Percentiles rank a stretch among this genome's conserved stretches.
Conservation (phyloP, 495 filamentous ascomycete species). For the Aspergillus steynii region DNA sequence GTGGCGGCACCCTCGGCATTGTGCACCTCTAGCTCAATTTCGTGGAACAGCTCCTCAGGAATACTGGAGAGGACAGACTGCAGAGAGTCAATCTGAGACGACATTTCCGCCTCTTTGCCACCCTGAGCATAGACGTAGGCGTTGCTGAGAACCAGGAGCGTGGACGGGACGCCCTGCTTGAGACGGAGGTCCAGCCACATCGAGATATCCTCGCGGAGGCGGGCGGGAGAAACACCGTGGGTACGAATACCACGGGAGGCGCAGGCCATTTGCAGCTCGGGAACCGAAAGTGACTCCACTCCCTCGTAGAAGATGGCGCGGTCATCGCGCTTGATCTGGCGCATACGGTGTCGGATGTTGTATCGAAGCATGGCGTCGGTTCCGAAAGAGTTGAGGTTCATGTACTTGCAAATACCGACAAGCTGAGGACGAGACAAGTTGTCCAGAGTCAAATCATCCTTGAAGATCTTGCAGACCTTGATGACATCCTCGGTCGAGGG, state of each 20-base stretch:
- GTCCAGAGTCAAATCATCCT: constrained; percentile 96
- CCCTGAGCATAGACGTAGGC: constrained; percentile 89
- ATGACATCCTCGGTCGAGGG: constrained; percentile 91
- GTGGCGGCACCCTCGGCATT: constrained; percentile 96
- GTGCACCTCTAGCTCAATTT: constrained; percentile 98
- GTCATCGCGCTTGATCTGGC: constrained; percentile 98
- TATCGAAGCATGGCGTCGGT: constrained; percentile 98
- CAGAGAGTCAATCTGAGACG: constrained; percentile 89
- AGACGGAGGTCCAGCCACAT: constrained; percentile 94
- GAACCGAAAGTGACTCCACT: constrained; percentile 86
- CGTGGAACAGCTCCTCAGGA: constrained; percentile 98
- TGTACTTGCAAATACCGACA: constrained; percentile 96
- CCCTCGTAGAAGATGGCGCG: constrained; percentile 93
- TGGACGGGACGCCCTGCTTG: constrained; percentile 90
- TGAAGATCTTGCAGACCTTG: constrained; percentile 99
- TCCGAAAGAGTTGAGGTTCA: constrained; percentile 96
- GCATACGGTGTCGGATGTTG: constrained; percentile 95
- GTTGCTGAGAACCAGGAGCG: constrained; percentile 92
- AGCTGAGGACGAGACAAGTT: constrained; percentile 94
- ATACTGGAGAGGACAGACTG: constrained; percentile 90
- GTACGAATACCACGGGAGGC: constrained; percentile 90
- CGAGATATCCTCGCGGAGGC: constrained; percentile 86
- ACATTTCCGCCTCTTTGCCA: constrained; percentile 84
- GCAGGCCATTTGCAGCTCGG: constrained; percentile 88
- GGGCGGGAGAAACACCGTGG: constrained; percentile 81